Evolutionary conservation across 2,329 filamentous ascomycete genomes (phyloP).

Genomic region (Xylariomycetidae sp.): DNA sequence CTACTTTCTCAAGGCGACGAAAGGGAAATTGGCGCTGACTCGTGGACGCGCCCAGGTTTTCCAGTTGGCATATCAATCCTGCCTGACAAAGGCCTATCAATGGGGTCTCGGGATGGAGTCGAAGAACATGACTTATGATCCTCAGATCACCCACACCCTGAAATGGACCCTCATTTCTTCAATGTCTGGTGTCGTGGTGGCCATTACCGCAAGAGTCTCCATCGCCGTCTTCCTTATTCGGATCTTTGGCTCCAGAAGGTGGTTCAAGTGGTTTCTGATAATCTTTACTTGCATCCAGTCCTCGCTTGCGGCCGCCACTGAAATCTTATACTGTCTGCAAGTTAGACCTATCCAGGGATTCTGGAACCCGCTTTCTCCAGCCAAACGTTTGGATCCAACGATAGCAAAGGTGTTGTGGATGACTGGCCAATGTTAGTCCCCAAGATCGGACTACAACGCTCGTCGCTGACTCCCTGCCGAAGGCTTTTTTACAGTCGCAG

Average conservation of each 20-base stretch:
- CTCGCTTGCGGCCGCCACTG: neutral
- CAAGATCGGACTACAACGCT: neutral
- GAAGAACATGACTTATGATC: neutral
- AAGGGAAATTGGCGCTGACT: too few relatives aligned
- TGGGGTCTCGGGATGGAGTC: conserved; percentile 3
- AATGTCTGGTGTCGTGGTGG: neutral
- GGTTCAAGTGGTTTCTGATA: conserved; percentile 6
- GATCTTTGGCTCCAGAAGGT: conserved; percentile 1
- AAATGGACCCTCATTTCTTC: conserved; percentile 3
- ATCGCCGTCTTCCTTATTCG: conserved; percentile 3
- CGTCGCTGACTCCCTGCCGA: neutral
- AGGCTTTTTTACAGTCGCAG: conserved; percentile 4
- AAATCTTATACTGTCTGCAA: neutral
- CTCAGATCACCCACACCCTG: neutral
- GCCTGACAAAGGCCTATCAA: neutral
- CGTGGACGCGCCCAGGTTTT: too few relatives aligned
- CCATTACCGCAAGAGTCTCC: conserved; percentile 4
- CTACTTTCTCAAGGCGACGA: too few relatives aligned
- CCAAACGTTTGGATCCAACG: neutral
- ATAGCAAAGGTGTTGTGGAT: neutral
- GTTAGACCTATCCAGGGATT: conserved; percentile 1
- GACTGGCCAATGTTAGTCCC: neutral
- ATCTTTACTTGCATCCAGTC: neutral
- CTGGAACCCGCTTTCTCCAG: neutral
- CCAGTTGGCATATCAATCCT: neutral